These are phyloP conservation scores for Kodamaea restingae DNA, from an alignment of 805 yeast species.

Conservation along the genomic window DNA sequence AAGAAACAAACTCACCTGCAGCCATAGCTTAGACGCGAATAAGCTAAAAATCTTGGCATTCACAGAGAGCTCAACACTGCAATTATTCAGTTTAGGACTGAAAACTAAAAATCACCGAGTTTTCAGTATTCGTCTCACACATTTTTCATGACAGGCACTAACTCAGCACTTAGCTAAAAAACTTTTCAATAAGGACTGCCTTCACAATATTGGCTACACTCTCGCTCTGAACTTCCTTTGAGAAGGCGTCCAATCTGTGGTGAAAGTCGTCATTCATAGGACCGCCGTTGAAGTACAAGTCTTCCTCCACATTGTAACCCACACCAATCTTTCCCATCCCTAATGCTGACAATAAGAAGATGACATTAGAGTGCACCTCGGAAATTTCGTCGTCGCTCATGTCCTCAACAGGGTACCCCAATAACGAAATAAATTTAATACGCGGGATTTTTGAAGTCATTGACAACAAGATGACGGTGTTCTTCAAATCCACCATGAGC, in stretches of 20 bases:
- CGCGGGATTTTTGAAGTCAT: constrained; percentile 21
- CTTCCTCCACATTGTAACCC: constrained; percentile 23
- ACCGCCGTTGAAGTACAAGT: constrained; percentile 21
- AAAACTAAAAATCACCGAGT: too few species aligned
- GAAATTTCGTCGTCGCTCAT: constrained; percentile 6
- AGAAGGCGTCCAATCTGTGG: constrained; percentile 5
- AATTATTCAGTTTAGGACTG: too few species aligned
- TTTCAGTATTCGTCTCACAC: too few species aligned
- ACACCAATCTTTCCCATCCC: constrained; percentile 26
- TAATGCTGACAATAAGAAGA: constrained; percentile 23
- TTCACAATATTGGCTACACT: constrained; percentile 26
- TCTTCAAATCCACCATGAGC: constrained; percentile 29
- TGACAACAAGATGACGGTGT: constrained; percentile 27
- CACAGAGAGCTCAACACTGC: too few species aligned
- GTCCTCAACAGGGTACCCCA: constrained; percentile 24
- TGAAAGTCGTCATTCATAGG: constrained; percentile 5
- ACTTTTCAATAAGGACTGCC: constrained; percentile 24
- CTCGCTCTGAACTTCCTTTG: constrained; percentile 17
- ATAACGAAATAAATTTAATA: constrained; percentile 18
- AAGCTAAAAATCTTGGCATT: too few species aligned
- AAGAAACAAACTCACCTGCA: too few species aligned
- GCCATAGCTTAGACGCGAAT: too few species aligned
- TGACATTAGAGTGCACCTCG: constrained; percentile 18
- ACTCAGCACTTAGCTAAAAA: constrained; percentile 8
- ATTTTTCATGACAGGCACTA: too few species aligned